Evolutionary conservation across 805 yeast genomes (phyloP), one percentile per base, ranked within the genome.

Genomic region (Kuraishia cidri): DNA sequence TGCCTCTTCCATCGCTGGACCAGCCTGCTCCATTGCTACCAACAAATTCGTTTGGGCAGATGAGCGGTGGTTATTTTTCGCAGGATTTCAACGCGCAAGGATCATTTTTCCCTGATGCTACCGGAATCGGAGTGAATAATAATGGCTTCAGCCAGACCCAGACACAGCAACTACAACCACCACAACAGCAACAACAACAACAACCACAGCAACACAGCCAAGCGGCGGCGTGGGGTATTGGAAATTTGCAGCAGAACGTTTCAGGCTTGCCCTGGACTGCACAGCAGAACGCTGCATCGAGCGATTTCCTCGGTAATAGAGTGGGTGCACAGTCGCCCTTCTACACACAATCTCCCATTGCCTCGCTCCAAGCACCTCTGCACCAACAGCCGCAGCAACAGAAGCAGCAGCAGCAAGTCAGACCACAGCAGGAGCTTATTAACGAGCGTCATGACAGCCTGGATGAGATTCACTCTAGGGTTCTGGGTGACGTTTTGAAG

Each of bases 1-100:
- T 68, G 5, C 78, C 85, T 4, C 58, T 76, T 29, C 77, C 76
- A 30, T 35, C 39, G 9, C 34, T 39, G 31, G 28, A n/a, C n/a
- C n/a, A n/a, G n/a, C n/a, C n/a, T n/a, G n/a, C n/a, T n/a, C 37
- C 22, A 15, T 24, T 29, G 8, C 30, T 23, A 5, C 41, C 32
- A 13, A 17, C 17, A 4, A 25, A 25, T n/a, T 25, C 27, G 13
- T 25, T 25, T 17, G 17, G 15, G 9, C 27, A 25, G 15, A 8
- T 25, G 4, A n/a, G n/a, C n/a, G 27, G 27, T n/a, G 27, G 27
- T n/a, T 25, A 14, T 17, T 25, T 25, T n/a, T 15, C 17, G 5
- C 27, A 25, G 27, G 15, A 25, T 17, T 25, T 25, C 9, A 14
- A 15, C 15, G 27, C 27, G 8, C 27, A 25, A 25, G 27, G 27